Conservation (phyloP, 2,329 filamentous ascomycete species). For the Nemania serpens region DNA sequence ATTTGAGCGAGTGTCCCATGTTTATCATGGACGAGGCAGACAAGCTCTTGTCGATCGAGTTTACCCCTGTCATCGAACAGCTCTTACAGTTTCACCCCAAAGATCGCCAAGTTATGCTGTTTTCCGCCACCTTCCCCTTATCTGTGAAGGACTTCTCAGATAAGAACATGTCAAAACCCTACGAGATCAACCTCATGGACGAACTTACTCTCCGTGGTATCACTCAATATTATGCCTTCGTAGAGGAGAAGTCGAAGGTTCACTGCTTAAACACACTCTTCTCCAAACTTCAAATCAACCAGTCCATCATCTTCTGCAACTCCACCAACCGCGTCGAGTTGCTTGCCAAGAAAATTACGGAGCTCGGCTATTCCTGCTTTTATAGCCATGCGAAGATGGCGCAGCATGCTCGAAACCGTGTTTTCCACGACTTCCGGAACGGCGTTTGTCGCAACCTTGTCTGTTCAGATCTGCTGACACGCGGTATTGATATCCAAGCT, state of each 20-base stretch:
- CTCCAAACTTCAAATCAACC: slow-evolving; percentile 98
- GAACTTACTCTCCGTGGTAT: slow-evolving; percentile 97
- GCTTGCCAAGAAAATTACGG: slow-evolving; percentile 98
- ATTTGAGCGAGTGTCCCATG: slow-evolving; percentile 93
- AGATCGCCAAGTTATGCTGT: slow-evolving; percentile 98
- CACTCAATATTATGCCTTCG: slow-evolving; percentile 98
- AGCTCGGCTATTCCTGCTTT: slow-evolving; percentile 98
- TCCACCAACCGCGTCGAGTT: slow-evolving; percentile 98
- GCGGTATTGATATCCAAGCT: slow-evolving; percentile 98
- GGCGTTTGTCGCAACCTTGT: slow-evolving; percentile 97
- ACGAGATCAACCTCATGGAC: slow-evolving; percentile 99
- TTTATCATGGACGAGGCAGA: slow-evolving; percentile 99
- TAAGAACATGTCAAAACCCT: slow-evolving; percentile 94
- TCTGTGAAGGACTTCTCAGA: slow-evolving; percentile 98
- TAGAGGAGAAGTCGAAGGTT: slow-evolving; percentile 99
- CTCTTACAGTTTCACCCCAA: slow-evolving; percentile 93
- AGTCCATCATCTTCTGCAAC: slow-evolving; percentile 99
- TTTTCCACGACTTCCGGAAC: slow-evolving; percentile 99
- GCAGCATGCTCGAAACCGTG: slow-evolving; percentile 93
- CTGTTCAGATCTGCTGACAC: slow-evolving; percentile 94
- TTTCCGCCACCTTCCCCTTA: slow-evolving; percentile 95
- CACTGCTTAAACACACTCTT: slow-evolving; percentile 99
- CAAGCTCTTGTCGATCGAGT: slow-evolving; percentile 94
- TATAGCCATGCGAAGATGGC: slow-evolving; percentile 99
- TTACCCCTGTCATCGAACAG: slow-evolving; percentile 97